Conservation (phyloP, 352 stramenopile species). For the Elongisporangium undulatum region DNA sequence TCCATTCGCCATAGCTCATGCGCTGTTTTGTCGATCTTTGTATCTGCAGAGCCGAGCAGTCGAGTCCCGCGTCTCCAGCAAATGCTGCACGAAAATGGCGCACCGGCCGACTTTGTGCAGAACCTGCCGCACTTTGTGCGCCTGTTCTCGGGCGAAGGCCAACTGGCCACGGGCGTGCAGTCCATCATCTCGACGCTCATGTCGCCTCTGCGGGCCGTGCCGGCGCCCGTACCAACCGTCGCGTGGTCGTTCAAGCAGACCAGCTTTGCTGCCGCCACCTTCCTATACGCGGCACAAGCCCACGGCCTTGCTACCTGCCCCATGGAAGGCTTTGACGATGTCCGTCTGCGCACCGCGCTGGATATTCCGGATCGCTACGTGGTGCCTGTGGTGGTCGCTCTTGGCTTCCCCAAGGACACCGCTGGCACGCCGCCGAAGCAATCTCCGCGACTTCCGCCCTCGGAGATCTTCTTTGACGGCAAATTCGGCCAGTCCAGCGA, state of each 20-base stretch:
- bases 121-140: conserved; percentile 61
- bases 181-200: conserved; percentile 52
- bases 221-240: conserved; percentile 55
- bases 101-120: conserved; percentile 32
- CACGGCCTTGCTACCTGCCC: conserved; percentile 65
- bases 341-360: conserved; percentile 49
- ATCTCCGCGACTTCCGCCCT: conserved; percentile 46
- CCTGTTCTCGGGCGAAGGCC: conserved; percentile 68
- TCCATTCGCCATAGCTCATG: background rate
- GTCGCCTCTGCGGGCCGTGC: conserved; percentile 59
- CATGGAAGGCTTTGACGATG: conserved; percentile 82
- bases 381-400: conserved; percentile 67
- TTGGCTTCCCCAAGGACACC: conserved; percentile 46
- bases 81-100: conserved; percentile 55
- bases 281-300: conserved; percentile 63
- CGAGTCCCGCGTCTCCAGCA: conserved; percentile 69
- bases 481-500: conserved; percentile 73
- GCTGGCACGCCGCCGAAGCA: conserved; percentile 9
- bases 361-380: conserved; percentile 78
- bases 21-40: background rate
- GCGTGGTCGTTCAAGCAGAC: conserved; percentile 85
- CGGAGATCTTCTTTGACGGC: conserved; percentile 81
- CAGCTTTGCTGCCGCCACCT: conserved; percentile 61
- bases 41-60: conserved; percentile 51
- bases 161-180: conserved; percentile 47